Evolutionary conservation across 306 rosid genomes (phyloP).

Genomic region (Vigna unguiculata): DNA sequence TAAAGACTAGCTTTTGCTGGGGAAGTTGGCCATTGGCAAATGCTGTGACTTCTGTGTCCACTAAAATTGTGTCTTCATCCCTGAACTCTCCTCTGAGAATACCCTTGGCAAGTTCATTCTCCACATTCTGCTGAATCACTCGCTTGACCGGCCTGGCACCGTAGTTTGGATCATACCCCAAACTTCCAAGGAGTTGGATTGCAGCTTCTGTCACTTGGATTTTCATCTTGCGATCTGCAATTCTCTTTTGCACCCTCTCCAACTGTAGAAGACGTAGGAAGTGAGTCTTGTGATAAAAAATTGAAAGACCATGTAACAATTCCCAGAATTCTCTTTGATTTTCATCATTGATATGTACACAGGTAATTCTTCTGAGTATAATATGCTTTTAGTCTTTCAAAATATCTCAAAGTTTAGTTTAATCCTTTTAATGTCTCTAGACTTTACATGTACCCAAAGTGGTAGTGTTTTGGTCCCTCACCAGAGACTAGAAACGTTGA

Average conservation of each 20-base stretch:
- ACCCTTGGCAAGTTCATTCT: constrained; percentile 93
- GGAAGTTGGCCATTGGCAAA: constrained; percentile 85
- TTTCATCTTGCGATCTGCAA: constrained; percentile 88
- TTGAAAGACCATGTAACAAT: neutral
- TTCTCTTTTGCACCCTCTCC: constrained; percentile 89
- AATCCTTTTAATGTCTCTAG: neutral
- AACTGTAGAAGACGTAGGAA: constrained; percentile 53
- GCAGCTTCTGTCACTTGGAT: constrained; percentile 81
- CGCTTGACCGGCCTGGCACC: constrained; percentile 99
- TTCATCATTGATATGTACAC: too few relatives aligned
- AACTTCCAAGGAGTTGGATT: constrained; percentile 82
- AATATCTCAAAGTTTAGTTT: neutral
- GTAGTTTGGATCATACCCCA: constrained; percentile 93
- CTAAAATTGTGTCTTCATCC: constrained; percentile 74
- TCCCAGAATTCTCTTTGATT: neutral
- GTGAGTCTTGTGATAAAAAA: neutral
- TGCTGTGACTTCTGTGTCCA: constrained; percentile 88
- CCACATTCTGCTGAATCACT: constrained; percentile 91
- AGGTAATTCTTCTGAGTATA: too few relatives aligned
- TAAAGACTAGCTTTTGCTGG: constrained; percentile 77
- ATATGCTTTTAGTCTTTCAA: neutral
- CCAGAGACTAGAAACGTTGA: neutral
- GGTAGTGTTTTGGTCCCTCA: neutral
- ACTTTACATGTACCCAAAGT: neutral
- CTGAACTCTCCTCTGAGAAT: constrained; percentile 92